Conservation (phyloP, 164 flowering plant species). For the Platanus orientalis region DNA sequence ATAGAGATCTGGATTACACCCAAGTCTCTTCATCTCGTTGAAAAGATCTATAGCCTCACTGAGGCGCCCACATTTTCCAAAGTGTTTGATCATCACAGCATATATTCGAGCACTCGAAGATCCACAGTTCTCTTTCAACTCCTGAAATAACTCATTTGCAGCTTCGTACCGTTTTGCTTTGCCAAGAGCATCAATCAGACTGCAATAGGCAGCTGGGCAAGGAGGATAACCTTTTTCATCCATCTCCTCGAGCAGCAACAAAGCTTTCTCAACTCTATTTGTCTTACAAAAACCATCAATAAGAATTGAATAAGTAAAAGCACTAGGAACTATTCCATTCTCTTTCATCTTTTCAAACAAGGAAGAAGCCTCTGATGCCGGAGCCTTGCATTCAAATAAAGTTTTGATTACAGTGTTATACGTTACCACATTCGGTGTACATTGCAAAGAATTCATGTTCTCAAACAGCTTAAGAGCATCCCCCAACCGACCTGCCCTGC, state of each 20-base stretch:
- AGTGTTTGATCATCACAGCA: slow-evolving; percentile 93
- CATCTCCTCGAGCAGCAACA: slow-evolving; percentile 90
- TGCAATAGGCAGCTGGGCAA: slow-evolving; percentile 94
- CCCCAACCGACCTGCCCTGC: slow-evolving; percentile 53
- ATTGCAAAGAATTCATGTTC: slow-evolving; percentile 53
- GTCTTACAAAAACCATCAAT: slow-evolving; percentile 93
- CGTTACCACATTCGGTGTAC: slow-evolving; percentile 77
- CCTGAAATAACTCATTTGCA: slow-evolving; percentile 87
- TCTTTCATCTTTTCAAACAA: slow-evolving; percentile 88
- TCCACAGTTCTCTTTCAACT: slow-evolving; percentile 87
- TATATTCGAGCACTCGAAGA: slow-evolving; percentile 74
- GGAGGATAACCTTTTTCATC: slow-evolving; percentile 96
- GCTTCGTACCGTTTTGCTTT: slow-evolving; percentile 83
- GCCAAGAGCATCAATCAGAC: slow-evolving; percentile 80
- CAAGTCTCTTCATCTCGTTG: slow-evolving; percentile 76
- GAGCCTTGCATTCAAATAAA: slow-evolving; percentile 61
- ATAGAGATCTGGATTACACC: slow-evolving; percentile 82
- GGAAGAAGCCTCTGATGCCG: slow-evolving; percentile 47
- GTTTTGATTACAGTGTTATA: slow-evolving; percentile 76
- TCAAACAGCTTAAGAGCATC: slow-evolving; percentile 71
- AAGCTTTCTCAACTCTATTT: slow-evolving; percentile 81
- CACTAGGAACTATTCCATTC: slow-evolving; percentile 60
- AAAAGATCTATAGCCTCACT: slow-evolving; percentile 77
- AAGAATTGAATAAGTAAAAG: slow-evolving; percentile 83
- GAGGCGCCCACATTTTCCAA: slow-evolving; percentile 83